Evolutionary conservation across 2,329 filamentous ascomycete genomes (phyloP).

Genomic region (Pseudomassariella vexata): DNA sequence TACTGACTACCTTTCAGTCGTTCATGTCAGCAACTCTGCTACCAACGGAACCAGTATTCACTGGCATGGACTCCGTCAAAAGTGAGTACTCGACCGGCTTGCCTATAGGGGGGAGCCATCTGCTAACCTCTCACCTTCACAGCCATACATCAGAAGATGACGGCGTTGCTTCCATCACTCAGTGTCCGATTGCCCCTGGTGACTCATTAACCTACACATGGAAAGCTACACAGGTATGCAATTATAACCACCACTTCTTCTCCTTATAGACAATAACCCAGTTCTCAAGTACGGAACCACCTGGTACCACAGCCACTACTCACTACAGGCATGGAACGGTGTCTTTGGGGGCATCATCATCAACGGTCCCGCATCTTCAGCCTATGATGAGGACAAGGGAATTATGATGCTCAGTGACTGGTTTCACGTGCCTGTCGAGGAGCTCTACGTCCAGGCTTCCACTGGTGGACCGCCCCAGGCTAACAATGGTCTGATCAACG

Average conservation of each 20-base stretch:
- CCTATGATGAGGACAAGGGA: slow-evolving; percentile 61
- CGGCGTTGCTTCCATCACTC: slow-evolving; percentile 45
- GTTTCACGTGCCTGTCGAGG: slow-evolving; percentile 39
- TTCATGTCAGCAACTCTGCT: slow-evolving; percentile 47
- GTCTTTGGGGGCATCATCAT: slow-evolving; percentile 56
- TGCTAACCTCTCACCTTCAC: not conserved
- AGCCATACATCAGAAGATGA: slow-evolving; percentile 46
- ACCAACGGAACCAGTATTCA: slow-evolving; percentile 58
- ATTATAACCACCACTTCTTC: not conserved
- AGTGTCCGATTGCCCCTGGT: slow-evolving; percentile 47
- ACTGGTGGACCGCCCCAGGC: slow-evolving; percentile 27
- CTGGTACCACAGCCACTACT: slow-evolving; percentile 59
- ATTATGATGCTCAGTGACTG: slow-evolving; percentile 54
- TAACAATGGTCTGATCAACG: slow-evolving; percentile 35
- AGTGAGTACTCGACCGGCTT: slow-evolving; percentile 16
- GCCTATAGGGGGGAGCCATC: not conserved
- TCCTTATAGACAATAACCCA: not conserved
- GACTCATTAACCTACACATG: slow-evolving; percentile 51
- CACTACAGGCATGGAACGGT: slow-evolving; percentile 44
- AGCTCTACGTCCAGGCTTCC: slow-evolving; percentile 24
- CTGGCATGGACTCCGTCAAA: slow-evolving; percentile 57
- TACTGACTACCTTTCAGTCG: slow-evolving; percentile 21
- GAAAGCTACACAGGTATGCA: slow-evolving; percentile 43
- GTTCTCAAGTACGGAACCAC: slow-evolving; percentile 42
- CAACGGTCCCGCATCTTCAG: slow-evolving; percentile 50